Percentiles rank a stretch among this genome's conserved stretches.
Evolutionary conservation across 2,329 filamentous ascomycete genomes (phyloP).

Genomic region (Cladosporium cucumerinum): DNA sequence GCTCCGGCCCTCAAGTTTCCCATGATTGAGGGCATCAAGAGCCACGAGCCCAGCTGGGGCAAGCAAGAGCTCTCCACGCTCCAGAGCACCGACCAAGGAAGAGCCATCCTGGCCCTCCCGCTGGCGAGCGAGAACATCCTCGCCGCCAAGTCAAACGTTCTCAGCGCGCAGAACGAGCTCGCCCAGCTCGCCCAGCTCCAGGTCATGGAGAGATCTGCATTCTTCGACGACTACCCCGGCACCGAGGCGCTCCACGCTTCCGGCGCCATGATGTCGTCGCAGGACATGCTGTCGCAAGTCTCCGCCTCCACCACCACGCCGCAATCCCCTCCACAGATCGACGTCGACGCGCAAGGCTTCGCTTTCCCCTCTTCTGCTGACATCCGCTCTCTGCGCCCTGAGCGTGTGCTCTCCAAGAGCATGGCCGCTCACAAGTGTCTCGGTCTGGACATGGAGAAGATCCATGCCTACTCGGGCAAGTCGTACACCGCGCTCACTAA

Average conservation of each 20-base stretch:
- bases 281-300: background rate
- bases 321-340: background rate
- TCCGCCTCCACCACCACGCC: background rate
- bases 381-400: background rate
- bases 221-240: slow-evolving; percentile 1
- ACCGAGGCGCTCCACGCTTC: background rate
- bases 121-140: background rate
- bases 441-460: background rate
- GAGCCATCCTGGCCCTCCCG: background rate
- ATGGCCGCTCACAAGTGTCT: background rate
- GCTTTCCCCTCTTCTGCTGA: background rate
- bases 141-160: background rate
- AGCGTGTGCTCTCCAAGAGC: background rate
- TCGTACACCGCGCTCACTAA: background rate
- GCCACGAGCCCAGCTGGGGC: background rate
- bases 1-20: background rate
- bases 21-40: background rate
- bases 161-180: background rate
- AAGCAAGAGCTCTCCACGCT: background rate
- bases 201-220: background rate
- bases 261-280: background rate
- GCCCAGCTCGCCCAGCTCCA: background rate
- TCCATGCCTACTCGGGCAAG: background rate
- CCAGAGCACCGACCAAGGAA: background rate
- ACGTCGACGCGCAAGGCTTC: background rate